These are phyloP conservation scores for Podospora bellae-mahoneyi DNA, from an alignment of 495 filamentous ascomycete genomes.

Conservation along the genomic window DNA sequence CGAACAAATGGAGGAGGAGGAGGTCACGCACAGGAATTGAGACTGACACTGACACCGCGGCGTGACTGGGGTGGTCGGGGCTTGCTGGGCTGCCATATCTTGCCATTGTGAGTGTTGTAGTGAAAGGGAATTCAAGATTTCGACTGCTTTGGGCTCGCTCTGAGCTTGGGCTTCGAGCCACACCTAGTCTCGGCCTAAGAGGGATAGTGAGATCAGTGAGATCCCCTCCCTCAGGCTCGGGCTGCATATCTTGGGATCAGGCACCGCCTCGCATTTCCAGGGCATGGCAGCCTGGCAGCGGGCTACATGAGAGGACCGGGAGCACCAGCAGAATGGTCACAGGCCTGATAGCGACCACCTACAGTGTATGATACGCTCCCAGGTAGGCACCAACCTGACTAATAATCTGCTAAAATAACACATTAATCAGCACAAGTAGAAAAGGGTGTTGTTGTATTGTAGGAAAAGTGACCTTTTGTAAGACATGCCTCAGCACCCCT, in stretches of 20 bases:
- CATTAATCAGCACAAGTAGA: neutral
- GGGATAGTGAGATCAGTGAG: neutral
- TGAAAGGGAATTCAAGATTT: neutral
- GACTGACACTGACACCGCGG: slow-evolving; percentile 67
- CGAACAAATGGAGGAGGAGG: slow-evolving; percentile 43
- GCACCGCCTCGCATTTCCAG: neutral
- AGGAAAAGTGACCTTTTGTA: neutral
- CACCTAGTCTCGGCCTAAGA: neutral
- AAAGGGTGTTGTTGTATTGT: neutral
- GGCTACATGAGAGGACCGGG: no score
- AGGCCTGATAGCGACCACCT: neutral
- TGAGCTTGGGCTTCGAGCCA: neutral
- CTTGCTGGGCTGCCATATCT: slow-evolving; percentile 80
- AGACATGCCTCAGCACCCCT: neutral
- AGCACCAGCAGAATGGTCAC: neutral
- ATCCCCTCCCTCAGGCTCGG: neutral
- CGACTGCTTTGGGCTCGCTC: slow-evolving; percentile 11
- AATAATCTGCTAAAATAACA: neutral
- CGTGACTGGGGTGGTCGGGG: slow-evolving; percentile 86
- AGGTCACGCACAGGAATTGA: slow-evolving; percentile 52
- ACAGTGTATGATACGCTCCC: neutral
- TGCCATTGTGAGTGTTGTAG: slow-evolving; percentile 54
- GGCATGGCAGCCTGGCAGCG: neutral
- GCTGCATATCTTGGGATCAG: slow-evolving; percentile 4
- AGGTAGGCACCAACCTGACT: neutral